Conservation (phyloP, 768 basidiomycete species). For the Saitozyma sp. region DNA sequence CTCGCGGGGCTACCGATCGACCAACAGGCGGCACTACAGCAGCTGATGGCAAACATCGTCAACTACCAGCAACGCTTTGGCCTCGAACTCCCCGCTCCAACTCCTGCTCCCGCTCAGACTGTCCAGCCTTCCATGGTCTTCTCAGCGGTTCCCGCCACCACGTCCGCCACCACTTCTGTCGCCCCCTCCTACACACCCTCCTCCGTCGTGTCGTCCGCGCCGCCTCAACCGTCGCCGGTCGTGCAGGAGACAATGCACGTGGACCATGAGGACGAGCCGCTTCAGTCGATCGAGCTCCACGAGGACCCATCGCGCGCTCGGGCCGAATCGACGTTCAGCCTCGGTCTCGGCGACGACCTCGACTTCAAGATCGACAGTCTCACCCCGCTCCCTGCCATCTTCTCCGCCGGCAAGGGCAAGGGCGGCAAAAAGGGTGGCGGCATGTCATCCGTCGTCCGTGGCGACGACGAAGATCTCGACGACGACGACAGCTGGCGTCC, state of each 20-base stretch:
- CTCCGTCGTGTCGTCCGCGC: background rate
- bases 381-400: constrained; percentile 45
- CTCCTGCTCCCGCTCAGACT: constrained; percentile 4
- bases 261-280: constrained; percentile 23
- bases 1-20: constrained; percentile 32
- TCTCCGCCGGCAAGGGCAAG: constrained; percentile 51
- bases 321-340: constrained; percentile 10
- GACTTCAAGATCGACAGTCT: constrained; percentile 24
- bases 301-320: constrained; percentile 13
- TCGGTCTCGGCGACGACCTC: constrained; percentile 11
- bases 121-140: constrained; percentile 32
- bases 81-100: constrained; percentile 8
- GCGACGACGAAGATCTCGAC: constrained; percentile 47
- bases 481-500: constrained; percentile 53
- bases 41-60: constrained; percentile 36
- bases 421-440: constrained; percentile 54
- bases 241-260: constrained; percentile 6
- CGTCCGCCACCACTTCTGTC: constrained; percentile 1
- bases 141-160: background rate
- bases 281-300: constrained; percentile 28
- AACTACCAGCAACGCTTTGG: constrained; percentile 34
- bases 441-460: constrained; percentile 47
- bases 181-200: constrained; percentile 4
- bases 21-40: constrained; percentile 38
- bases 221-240: background rate